These are phyloP conservation scores for Trametes punicea DNA, from an alignment of 768 basidiomycete species.

Conservation along the genomic window DNA sequence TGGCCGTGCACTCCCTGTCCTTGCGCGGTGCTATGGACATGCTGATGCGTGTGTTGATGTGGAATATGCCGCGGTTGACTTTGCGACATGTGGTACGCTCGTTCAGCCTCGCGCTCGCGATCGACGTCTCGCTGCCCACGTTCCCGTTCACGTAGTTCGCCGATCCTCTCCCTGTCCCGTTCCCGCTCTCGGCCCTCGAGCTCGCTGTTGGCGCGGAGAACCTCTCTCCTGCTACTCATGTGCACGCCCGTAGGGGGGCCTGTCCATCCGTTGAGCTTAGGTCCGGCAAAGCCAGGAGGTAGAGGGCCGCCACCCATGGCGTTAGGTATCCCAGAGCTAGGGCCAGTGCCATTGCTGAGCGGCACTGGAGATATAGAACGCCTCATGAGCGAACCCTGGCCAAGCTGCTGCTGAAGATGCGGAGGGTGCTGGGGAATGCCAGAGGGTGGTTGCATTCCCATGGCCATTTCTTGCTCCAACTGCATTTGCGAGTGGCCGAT, in stretches of 20 bases:
- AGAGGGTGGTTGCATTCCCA: slow-evolving; percentile 18
- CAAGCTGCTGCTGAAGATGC: slow-evolving; percentile 2
- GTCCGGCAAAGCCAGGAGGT: slow-evolving; percentile 14
- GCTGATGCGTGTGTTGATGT: slow-evolving; percentile 19
- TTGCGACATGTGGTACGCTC: slow-evolving; percentile 14
- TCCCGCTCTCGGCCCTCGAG: slow-evolving; percentile 24
- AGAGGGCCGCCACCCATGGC: slow-evolving; percentile 13
- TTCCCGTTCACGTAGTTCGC: slow-evolving; percentile 20
- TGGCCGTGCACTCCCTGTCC: slow-evolving; percentile 22
- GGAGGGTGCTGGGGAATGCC: slow-evolving; percentile 20
- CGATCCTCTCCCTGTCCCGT: slow-evolving; percentile 20
- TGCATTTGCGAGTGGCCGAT: slow-evolving; percentile 19
- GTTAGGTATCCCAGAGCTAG: slow-evolving; percentile 4
- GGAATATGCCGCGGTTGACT: slow-evolving; percentile 16
- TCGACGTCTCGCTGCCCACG: slow-evolving; percentile 24
- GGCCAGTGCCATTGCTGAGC: slow-evolving; percentile 16
- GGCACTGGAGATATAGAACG: slow-evolving; percentile 30
- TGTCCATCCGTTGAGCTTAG: slow-evolving; percentile 22
- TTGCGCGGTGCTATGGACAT: slow-evolving; percentile 18
- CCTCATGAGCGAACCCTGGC: slow-evolving; percentile 19
- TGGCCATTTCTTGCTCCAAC: slow-evolving; percentile 25
- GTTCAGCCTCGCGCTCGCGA: slow-evolving; percentile 24
- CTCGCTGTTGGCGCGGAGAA: slow-evolving; percentile 15
- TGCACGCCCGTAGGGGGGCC: slow-evolving; percentile 8
- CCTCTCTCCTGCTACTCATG: slow-evolving; percentile 15